Evolutionary conservation across 2,329 filamentous ascomycete genomes (phyloP), one percentile per base, ranked within the genome.

Genomic region (Exserohilum rostratum): DNA sequence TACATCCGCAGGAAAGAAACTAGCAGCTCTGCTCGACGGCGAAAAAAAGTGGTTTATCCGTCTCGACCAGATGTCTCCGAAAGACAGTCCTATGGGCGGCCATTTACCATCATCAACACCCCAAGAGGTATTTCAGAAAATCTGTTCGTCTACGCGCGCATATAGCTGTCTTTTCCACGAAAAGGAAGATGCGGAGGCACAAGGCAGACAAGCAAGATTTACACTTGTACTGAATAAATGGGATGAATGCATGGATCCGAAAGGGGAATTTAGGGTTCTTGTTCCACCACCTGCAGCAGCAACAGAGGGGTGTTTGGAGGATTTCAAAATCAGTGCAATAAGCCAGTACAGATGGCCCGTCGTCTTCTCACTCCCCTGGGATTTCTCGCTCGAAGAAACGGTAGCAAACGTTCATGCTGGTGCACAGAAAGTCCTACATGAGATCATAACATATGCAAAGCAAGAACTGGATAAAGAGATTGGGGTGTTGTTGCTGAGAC

Each of bases 241-340:
- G 64, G 67, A 81, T 42, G 53, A 52, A 4, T 61, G 60, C n/a
- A 80, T 82, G 72, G 59, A 65, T 40, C 66, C 67, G 0, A 69
- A 61, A 6, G 61, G 64, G 1, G 77, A 81, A 58, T 81, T 79
- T 58, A 72, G 79, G 11, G 76, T 78, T 3, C 80, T 79, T 60
- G 81, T 79, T 49, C 67, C 72, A 2, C 77, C 78, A 0, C 63
- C 59, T 22, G 51, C 48, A n/a, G 60, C 60, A 11, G 35, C 42
- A 15, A 33, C 13, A 9, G n/a, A 10, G 7, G 6, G 31, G 11
- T 31, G 12, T 13, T 12, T 12, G 1, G 30, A 49, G 10, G 18
- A 57, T 2, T 34, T 58, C 22, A 22, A 18, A 12, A 34, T 61
- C 13, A 58, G 49, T 34, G 58, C 55, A 1, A 59, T 63, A 5